phyloP scores from a whole-genome alignment of 2,329 filamentous ascomycete genomes.

The Zarea fungicola region DNA sequence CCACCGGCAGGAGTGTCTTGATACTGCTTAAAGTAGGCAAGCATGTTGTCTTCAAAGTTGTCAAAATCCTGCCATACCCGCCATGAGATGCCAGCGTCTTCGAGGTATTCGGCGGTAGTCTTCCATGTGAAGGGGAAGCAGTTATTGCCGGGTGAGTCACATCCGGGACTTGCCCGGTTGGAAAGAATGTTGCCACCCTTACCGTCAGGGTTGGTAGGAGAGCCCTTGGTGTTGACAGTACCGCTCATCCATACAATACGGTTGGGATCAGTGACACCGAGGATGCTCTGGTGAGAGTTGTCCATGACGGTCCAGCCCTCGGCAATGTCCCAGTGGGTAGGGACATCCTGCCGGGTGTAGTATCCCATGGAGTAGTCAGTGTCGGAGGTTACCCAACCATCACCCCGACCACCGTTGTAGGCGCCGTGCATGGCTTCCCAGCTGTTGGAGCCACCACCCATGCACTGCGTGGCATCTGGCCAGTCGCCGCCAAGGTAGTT shows the following conservation, averaged over 20 bases:
- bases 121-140: conserved; percentile 50
- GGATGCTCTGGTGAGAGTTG: conserved; percentile 13
- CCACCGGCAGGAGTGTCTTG: conserved; percentile 36
- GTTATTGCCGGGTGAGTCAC: conserved; percentile 37
- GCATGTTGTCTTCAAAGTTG: conserved; percentile 48
- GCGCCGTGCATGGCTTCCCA: conserved; percentile 47
- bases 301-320: conserved; percentile 43
- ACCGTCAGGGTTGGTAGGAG: conserved; percentile 21
- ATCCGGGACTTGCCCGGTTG: conserved; percentile 34
- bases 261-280: conserved; percentile 41
- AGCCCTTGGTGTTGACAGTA: conserved; percentile 44
- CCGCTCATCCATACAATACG: conserved; percentile 33
- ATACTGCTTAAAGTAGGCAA: conserved; percentile 47
- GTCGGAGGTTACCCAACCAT: conserved; percentile 38
- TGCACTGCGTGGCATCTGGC: conserved; percentile 45
- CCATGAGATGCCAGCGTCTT: conserved; percentile 44
- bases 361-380: conserved; percentile 36
- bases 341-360: conserved; percentile 44
- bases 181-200: conserved; percentile 43
- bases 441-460: conserved; percentile 45
- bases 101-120: conserved; percentile 42
- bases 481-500: conserved; percentile 45
- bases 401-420: conserved; percentile 44
- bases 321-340: conserved; percentile 49
- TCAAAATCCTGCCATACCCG: conserved; percentile 43